Base-by-base conservation (phyloP, 805 yeast genomes). In the Yarrowia alimentaria region DNA sequence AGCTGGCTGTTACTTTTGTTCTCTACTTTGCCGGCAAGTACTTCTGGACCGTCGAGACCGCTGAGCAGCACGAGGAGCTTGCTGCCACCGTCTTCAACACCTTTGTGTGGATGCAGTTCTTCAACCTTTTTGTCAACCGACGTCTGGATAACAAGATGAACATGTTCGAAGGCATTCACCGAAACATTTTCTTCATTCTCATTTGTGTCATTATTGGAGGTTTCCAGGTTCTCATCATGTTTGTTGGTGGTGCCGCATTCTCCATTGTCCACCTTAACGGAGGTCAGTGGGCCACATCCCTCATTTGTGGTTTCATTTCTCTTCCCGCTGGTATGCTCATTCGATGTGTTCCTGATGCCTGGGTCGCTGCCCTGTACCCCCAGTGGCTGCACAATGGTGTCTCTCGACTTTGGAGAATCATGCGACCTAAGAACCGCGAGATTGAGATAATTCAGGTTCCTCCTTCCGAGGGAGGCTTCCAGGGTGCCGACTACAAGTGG, bases 31-130 rank as follows among this genome's bases (percentile, higher is more conserved):
- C 80, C 8, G 96, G 97, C 14, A 65, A 68, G 12, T 48, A 67
- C 35, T 68, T 89, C 22, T 85, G 88, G 64, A 55, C 57, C 26
- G 58, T 58, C 2, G 61, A 60, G 6, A 60, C 68, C 21, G 32
- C 38, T 21, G 54, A 73, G 56, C 76, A 80, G 55, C 64, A 70
- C 42, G 75, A 75, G 53, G 82, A 83, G 68, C 68, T 91, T 28
- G 76, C 79, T 57, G 88, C 98, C 2, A 73, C 90, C 78, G 91
- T 95, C 1, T 93, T 93, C 73, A 93, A 93, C 66, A 76, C 98
- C 0, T 93, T 93, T 73, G 98, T 93, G 40, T 93, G 99, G 99
- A 73, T 93, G 67, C 99, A 93, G 70, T 84, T 93, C 64, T 93
- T 93, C 78, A 89, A 91, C 60, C 75, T 93, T 68, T 79, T 91